These are phyloP conservation scores for Mycena rosella DNA, from an alignment of 768 basidiomycete genomes.

Conservation along the genomic window DNA sequence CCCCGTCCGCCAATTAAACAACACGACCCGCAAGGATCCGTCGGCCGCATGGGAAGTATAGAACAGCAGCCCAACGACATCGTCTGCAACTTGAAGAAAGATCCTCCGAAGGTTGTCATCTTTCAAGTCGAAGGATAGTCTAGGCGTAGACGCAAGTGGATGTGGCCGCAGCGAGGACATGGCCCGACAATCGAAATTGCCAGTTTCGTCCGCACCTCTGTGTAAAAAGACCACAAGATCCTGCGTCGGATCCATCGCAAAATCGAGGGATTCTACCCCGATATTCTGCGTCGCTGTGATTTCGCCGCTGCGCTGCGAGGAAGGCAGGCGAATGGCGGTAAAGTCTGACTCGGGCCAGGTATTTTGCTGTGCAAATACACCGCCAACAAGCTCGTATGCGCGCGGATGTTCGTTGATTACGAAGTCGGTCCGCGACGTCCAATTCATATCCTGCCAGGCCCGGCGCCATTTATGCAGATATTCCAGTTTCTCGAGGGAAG, in stretches of 20 bases:
- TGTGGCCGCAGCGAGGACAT: slow-evolving; percentile 18
- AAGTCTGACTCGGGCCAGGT: slow-evolving; percentile 10
- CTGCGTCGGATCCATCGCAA: slow-evolving; percentile 27
- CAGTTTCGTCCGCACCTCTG: neutral
- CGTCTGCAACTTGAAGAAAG: slow-evolving; percentile 16
- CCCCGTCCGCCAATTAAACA: slow-evolving; percentile 22
- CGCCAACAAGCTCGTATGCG: slow-evolving; percentile 32
- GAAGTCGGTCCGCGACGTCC: slow-evolving; percentile 22
- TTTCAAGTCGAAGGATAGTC: slow-evolving; percentile 4
- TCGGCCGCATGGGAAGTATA: neutral
- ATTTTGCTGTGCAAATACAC: slow-evolving; percentile 19
- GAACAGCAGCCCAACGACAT: slow-evolving; percentile 13
- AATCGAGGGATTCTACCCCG: neutral
- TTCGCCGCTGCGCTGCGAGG: neutral
- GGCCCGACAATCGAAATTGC: neutral
- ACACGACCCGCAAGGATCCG: neutral
- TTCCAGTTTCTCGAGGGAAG: slow-evolving; percentile 12
- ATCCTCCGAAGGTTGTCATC: neutral
- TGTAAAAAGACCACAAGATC: slow-evolving; percentile 20
- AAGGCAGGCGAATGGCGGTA: slow-evolving; percentile 11
- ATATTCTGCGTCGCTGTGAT: neutral
- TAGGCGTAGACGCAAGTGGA: neutral
- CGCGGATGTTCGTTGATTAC: slow-evolving; percentile 4
- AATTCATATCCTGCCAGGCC: slow-evolving; percentile 24
- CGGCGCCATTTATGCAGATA: slow-evolving; percentile 10